Conservation (phyloP, 2,329 filamentous ascomycete genomes). For the Fusarium sp. region DNA sequence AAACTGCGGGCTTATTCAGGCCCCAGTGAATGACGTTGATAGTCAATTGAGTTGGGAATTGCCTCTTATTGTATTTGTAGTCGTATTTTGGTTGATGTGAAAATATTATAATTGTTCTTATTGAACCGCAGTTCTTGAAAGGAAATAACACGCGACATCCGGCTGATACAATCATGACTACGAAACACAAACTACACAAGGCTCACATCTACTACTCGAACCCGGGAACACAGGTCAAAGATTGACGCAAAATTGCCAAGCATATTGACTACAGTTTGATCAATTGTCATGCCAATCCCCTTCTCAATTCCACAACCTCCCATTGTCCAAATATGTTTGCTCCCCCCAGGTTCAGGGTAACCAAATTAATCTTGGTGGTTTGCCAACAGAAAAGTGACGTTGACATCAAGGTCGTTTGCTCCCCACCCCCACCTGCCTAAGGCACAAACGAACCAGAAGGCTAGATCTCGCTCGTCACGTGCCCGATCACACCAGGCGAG, state of each 20-base stretch:
- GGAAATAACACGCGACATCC: not conserved
- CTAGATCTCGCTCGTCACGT: constrained; percentile 36
- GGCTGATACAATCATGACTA: not conserved
- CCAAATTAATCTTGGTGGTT: constrained; percentile 1
- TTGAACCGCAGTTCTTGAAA: not conserved
- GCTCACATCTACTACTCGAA: not conserved
- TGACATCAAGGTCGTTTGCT: constrained; percentile 42
- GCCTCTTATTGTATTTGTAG: not conserved
- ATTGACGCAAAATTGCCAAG: not conserved
- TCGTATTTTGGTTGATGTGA: not conserved
- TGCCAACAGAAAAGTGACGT: constrained; percentile 23
- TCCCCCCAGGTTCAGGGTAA: constrained; percentile 32
- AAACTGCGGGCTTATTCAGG: not conserved
- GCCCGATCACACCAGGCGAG: constrained; percentile 32
- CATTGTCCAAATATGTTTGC: not conserved
- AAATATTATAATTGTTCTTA: not conserved
- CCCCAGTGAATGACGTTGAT: not conserved
- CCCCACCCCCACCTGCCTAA: constrained; percentile 33
- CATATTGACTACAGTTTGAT: not conserved
- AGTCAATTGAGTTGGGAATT: not conserved
- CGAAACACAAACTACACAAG: not conserved
- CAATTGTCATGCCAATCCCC: not conserved
- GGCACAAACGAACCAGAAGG: constrained; percentile 38
- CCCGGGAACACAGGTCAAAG: not conserved
- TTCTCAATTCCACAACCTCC: not conserved